Evolutionary conservation across 192 early-diverging fungal genomes (phyloP), one percentile per base, ranked within the genome.

Genomic region (Dimargaris xerosporica): DNA sequence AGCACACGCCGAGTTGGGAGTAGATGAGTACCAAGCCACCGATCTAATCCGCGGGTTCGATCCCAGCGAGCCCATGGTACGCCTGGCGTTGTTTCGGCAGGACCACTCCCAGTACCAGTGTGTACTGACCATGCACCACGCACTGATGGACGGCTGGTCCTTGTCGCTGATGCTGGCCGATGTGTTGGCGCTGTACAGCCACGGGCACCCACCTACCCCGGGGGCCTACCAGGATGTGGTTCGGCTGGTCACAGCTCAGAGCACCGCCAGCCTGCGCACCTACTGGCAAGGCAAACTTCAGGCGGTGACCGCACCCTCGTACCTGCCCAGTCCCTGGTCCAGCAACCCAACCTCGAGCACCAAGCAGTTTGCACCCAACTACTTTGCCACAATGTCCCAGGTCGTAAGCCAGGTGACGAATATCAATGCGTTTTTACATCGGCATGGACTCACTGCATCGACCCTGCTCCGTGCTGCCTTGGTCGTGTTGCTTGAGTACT

Each of bases 381-480:
- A 39, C 34, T 39, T 39, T 39, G 34, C 34, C 34, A 39, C 34
- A 2, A 39, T 39, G 7, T 39, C 34, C 34, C 34, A 39, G 34
- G 7, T 7, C 34, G 7, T 39, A 7, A 7, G 7, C 34, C 34
- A 39, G 7, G 34, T 53, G 1, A 53, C 52, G 5, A 23, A 53
- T 28, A 53, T 53, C 26, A 19, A 21, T 23, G 2, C 12, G 25
- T 34, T 56, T 56, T 19, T 19, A 6, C 54, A 56, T 23, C 10
- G 23, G 4, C 30, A 31, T 19, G 58, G 42, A 3, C 21, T 60
- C n/a, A 60, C 58, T 2, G 21, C 42, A 16, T 41, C 58, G 17
- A 60, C 39, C 19, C 21, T 60, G 31, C 39, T 60, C 3, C 58
- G 58, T 11, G 58, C 42, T 3, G 41, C 58, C n/a, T n/a, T 41